Evolutionary conservation across 2,329 filamentous ascomycete genomes (phyloP), one percentile per base, ranked within the genome.

Genomic region (Hypoxylon sp.): DNA sequence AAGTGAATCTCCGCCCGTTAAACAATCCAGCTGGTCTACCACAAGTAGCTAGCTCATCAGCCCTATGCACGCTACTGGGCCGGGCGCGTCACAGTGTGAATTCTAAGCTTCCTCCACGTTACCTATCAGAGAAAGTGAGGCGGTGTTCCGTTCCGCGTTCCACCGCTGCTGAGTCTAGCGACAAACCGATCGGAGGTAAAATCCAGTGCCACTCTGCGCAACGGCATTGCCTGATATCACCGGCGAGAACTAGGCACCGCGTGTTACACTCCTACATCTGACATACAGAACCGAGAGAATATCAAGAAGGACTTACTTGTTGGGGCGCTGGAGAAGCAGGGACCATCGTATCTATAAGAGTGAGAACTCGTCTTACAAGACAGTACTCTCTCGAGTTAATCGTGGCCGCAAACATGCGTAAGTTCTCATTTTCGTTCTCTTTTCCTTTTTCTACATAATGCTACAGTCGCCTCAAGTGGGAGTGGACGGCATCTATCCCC

Each of bases 21-120:
- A 32, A 42, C 42, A 20, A 58, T 8, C 28, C 22, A 48, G 22
- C 46, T 14, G 44, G 55, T 45, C n/a, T n/a, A n/a, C n/a, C n/a
- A n/a, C n/a, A n/a, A n/a, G 32, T 30, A 61, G 51, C 45, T 63
- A 64, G 61, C 51, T 55, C 14, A 56, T 68, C 65, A 68, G 65
- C 65, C 65, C 65, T 68, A 68, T 58, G 53, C 52, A 40, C 42
- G 16, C 36, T 57, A 22, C 24, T 51, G 38, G 12, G 48, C 51
- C n/a, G 14, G 16, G 46, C 53, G 38, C 45, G 8, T 56, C 30
- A 68, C 65, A 68, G 65, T 68, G 65, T 20, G 62, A 6, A 51
- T n/a, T 38, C 22, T 33, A 55, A 57, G 44, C 30, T 9, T 36
- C 46, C 16, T 20, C 18, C 32, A 60, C 53, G 20, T 45, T 54